A percentile compares a stretch with the other conserved stretches of the same genome.
Conservation (phyloP, 352 stramenopile species). For the Pythium dissimile region DNA sequence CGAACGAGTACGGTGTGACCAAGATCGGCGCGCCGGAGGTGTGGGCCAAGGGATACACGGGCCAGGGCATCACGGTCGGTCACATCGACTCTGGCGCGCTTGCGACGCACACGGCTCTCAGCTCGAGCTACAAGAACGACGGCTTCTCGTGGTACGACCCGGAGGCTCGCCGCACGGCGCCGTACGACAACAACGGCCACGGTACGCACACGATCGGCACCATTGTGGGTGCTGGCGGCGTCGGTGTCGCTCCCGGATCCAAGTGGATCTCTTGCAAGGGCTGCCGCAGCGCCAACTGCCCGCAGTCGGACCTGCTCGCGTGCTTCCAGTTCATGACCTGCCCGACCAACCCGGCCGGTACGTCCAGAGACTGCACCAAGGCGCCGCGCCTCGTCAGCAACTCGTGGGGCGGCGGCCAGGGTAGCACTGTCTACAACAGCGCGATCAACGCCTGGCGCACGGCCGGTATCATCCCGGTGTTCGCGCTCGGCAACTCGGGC, state of each 20-base stretch:
- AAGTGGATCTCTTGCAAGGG: slow-evolving; percentile 18
- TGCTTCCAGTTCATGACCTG: slow-evolving; percentile 35
- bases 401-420: slow-evolving; percentile 18
- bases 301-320: slow-evolving; percentile 20
- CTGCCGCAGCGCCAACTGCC: slow-evolving; percentile 17
- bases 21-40: slow-evolving; percentile 13
- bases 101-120: slow-evolving; percentile 16
- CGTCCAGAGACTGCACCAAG: slow-evolving; percentile 15
- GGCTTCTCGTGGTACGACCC: slow-evolving; percentile 25
- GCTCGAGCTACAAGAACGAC: neutral
- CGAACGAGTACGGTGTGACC: slow-evolving; percentile 19
- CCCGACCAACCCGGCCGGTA: slow-evolving; percentile 21
- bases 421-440: slow-evolving; percentile 5
- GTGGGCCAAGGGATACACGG: slow-evolving; percentile 23
- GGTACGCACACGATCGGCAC: slow-evolving; percentile 16
- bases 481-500: slow-evolving; percentile 25
- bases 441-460: slow-evolving; percentile 18
- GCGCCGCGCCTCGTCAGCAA: slow-evolving; percentile 30
- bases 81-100: slow-evolving; percentile 31
- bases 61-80: slow-evolving; percentile 19
- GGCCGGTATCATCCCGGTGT: slow-evolving; percentile 30
- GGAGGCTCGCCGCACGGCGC: slow-evolving; percentile 14
- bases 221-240: slow-evolving; percentile 4
- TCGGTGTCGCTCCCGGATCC: slow-evolving; percentile 16
- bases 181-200: slow-evolving; percentile 27